phyloP scores from a whole-genome alignment of 169 alveolate genomes.

The Cryptosporidium baileyi region DNA sequence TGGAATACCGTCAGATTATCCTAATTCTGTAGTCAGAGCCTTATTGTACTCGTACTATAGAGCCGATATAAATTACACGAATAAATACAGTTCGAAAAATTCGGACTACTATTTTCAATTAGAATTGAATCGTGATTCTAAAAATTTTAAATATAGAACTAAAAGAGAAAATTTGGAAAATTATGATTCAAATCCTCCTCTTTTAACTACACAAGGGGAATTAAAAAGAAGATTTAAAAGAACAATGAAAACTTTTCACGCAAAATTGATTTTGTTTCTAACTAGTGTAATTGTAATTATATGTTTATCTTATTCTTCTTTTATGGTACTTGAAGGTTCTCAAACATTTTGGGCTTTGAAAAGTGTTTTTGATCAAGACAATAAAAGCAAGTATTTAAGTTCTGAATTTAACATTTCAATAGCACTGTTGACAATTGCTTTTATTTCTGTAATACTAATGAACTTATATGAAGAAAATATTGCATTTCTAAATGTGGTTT shows the following conservation, averaged over 20 bases:
- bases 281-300: slow-evolving; percentile 27
- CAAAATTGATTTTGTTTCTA: slow-evolving; percentile 1
- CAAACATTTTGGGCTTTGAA: neutral
- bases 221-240: neutral
- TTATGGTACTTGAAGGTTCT: slow-evolving; percentile 16
- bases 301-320: slow-evolving; percentile 35
- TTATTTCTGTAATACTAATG: neutral
- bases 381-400: neutral
- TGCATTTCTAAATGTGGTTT: neutral
- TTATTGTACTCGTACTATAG: slow-evolving; percentile 23
- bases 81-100: neutral
- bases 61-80: neutral
- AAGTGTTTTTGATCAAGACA: neutral
- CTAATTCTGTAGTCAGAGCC: slow-evolving; percentile 33
- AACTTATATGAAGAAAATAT: neutral
- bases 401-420: neutral
- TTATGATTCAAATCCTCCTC: neutral
- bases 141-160: neutral
- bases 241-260: slow-evolving; percentile 10
- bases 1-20: slow-evolving; percentile 51
- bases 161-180: neutral
- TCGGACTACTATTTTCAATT: neutral
- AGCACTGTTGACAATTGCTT: neutral
- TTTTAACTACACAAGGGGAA: slow-evolving; percentile 25
- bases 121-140: neutral